Percentiles rank a stretch among this genome's conserved stretches.
Conservation (phyloP, 176 grass and related monocot genomes). For the Juncus effusus region DNA sequence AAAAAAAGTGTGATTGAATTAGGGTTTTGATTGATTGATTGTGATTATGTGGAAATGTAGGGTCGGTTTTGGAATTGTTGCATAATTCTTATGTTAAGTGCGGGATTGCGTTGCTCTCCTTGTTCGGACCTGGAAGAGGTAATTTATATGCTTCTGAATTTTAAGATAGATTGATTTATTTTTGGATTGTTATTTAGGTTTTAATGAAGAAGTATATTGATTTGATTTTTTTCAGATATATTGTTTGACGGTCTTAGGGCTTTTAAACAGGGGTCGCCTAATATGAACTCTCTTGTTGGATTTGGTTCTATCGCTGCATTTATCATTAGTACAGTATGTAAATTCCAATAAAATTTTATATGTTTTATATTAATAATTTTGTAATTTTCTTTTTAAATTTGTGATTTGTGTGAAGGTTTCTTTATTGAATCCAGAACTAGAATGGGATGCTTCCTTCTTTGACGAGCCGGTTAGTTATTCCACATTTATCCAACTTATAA, state of each 20-base stretch:
- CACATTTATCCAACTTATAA: background rate
- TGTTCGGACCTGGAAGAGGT: slow-evolving; percentile 95
- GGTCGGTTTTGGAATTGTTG: slow-evolving; percentile 56
- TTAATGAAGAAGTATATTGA: slow-evolving; percentile 3
- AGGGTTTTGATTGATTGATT: slow-evolving; percentile 4
- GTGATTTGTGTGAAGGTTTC: slow-evolving; percentile 55
- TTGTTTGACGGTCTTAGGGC: slow-evolving; percentile 87
- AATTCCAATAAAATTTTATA: slow-evolving; percentile 18
- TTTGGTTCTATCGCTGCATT: slow-evolving; percentile 90
- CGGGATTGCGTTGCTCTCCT: slow-evolving; percentile 57
- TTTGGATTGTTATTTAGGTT: background rate
- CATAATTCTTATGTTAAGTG: slow-evolving; percentile 96
- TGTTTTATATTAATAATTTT: slow-evolving; percentile 23
- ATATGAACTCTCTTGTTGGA: slow-evolving; percentile 99
- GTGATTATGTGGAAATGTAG: slow-evolving; percentile 29
- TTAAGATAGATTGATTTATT: slow-evolving; percentile 5
- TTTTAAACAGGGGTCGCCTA: slow-evolving; percentile 85
- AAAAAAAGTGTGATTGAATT: background rate
- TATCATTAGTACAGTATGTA: slow-evolving; percentile 83
- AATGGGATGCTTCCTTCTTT: slow-evolving; percentile 94
- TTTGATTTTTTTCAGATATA: slow-evolving; percentile 57
- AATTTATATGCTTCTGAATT: background rate
- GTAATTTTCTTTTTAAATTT: background rate
- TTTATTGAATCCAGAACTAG: slow-evolving; percentile 74
- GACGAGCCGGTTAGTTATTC: slow-evolving; percentile 85